Evolutionary conservation across 768 basidiomycete genomes (phyloP).

Genomic region (Mycena capillaripes): DNA sequence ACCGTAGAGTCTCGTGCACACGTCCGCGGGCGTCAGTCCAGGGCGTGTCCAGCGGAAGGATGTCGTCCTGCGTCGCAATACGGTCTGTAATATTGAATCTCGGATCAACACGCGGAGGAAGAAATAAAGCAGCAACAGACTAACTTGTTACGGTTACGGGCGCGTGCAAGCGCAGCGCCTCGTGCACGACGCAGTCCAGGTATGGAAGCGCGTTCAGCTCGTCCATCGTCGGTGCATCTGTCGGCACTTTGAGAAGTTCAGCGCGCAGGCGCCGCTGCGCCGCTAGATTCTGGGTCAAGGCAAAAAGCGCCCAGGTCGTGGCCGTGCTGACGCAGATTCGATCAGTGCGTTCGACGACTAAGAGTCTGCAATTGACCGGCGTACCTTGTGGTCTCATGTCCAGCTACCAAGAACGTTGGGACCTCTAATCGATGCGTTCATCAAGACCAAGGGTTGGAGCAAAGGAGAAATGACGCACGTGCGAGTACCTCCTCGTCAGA

Average conservation of each 20-base stretch:
- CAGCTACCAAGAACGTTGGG: slow-evolving; percentile 71
- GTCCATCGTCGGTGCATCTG: slow-evolving; percentile 77
- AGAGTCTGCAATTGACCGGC: neutral
- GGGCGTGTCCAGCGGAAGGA: slow-evolving; percentile 51
- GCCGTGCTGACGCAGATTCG: slow-evolving; percentile 48
- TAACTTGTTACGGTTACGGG: neutral
- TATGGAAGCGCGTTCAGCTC: slow-evolving; percentile 75
- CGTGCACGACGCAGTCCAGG: slow-evolving; percentile 60
- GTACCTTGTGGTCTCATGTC: slow-evolving; percentile 62
- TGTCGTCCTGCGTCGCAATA: slow-evolving; percentile 48
- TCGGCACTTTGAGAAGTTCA: slow-evolving; percentile 65
- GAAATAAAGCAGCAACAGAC: too few relatives aligned
- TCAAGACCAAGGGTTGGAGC: neutral
- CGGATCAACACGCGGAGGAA: neutral
- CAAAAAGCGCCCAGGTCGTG: slow-evolving; percentile 71
- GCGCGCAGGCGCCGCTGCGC: slow-evolving; percentile 69
- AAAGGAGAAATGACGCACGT: slow-evolving; percentile 50
- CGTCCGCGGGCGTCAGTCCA: slow-evolving; percentile 47
- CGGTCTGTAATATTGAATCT: slow-evolving; percentile 26
- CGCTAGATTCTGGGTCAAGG: slow-evolving; percentile 60
- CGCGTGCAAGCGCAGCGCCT: slow-evolving; percentile 9
- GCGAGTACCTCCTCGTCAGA: slow-evolving; percentile 73
- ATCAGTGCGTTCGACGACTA: neutral
- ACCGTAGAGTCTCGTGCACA: slow-evolving; percentile 41
- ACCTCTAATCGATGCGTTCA: slow-evolving; percentile 64